phyloP scores from a whole-genome alignment of 441 rosid genomes.

The Raphanus hybrid region DNA sequence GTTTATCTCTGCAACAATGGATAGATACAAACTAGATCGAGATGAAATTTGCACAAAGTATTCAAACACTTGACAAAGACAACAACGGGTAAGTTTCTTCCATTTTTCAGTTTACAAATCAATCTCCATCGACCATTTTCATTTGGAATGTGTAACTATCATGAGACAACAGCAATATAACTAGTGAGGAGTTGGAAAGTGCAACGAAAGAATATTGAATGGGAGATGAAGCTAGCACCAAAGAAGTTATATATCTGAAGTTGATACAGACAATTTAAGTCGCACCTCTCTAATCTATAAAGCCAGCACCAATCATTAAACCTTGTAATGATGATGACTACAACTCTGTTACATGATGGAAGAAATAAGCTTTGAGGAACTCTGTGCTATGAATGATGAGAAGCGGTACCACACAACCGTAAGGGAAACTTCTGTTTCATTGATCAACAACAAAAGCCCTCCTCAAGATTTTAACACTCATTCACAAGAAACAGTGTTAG shows the following conservation, averaged over 20 bases:
- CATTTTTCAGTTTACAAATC: no score
- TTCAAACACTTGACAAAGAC: no score
- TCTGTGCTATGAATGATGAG: conserved; percentile 85
- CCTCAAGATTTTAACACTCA: no score
- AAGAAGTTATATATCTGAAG: conserved; percentile 76
- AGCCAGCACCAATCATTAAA: not conserved
- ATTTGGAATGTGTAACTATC: no score
- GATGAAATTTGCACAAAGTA: no score
- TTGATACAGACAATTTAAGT: conserved; percentile 49
- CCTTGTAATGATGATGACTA: not conserved
- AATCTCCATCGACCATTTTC: no score
- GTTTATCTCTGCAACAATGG: no score
- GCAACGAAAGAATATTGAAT: conserved; percentile 86
- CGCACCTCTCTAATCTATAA: no score
- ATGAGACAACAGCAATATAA: conserved; percentile 59
- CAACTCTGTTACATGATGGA: conserved; percentile 65
- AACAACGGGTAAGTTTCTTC: no score
- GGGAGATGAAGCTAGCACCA: conserved; percentile 79
- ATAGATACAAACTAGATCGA: no score
- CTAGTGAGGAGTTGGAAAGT: conserved; percentile 75
- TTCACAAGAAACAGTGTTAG: no score
- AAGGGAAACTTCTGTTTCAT: conserved; percentile 47
- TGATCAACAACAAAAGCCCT: not conserved
- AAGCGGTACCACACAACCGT: conserved; percentile 51
- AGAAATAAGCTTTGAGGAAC: conserved; percentile 85